Percentiles rank a stretch among this genome's conserved stretches.
phyloP scores from a whole-genome alignment of 1,139 yeast genomes.

The Geotrichum carabidarum region DNA sequence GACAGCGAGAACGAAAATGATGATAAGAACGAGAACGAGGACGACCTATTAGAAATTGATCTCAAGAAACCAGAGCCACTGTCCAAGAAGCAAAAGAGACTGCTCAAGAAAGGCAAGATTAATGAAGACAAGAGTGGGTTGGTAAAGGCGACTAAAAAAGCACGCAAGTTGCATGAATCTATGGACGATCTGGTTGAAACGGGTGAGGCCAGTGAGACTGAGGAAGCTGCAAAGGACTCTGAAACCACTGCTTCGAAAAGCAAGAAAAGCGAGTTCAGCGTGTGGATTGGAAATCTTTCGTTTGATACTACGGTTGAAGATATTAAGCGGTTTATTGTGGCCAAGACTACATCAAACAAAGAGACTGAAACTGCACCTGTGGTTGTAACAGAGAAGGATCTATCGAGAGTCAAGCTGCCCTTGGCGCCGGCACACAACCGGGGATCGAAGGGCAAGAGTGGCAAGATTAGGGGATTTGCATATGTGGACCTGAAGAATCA shows the following conservation, averaged over 20 bases:
- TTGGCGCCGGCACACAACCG: conserved; percentile 23
- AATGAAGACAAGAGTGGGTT: conserved; percentile 34
- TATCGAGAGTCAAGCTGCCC: conserved; percentile 44
- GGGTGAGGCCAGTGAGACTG: conserved; percentile 15
- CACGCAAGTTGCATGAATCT: conserved; percentile 18
- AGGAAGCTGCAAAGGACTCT: conserved; percentile 23
- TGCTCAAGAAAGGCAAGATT: conserved; percentile 56
- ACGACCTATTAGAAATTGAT: conserved; percentile 70
- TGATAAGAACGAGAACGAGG: conserved; percentile 11
- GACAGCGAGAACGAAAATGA: conserved; percentile 10
- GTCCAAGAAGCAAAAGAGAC: conserved; percentile 86
- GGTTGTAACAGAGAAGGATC: conserved; percentile 40
- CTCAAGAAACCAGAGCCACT: conserved; percentile 72
- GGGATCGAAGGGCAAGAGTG: conserved; percentile 9
- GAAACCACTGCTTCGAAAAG: conserved; percentile 39
- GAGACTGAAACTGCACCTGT: conserved; percentile 18
- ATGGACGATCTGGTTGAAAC: conserved; percentile 20
- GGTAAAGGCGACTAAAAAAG: conserved; percentile 24
- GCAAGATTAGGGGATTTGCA: conserved; percentile 67
- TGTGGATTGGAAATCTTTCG: conserved; percentile 91
- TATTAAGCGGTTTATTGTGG: conserved; percentile 55
- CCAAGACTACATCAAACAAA: conserved; percentile 44
- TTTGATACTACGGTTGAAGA: conserved; percentile 81
- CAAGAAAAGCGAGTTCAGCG: conserved; percentile 58
- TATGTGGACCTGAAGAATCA: conserved; percentile 74